Percentiles rank a stretch among this genome's conserved stretches.
phyloP scores from a whole-genome alignment of 1,139 yeast genomes.

The Waltiozyma solani region DNA sequence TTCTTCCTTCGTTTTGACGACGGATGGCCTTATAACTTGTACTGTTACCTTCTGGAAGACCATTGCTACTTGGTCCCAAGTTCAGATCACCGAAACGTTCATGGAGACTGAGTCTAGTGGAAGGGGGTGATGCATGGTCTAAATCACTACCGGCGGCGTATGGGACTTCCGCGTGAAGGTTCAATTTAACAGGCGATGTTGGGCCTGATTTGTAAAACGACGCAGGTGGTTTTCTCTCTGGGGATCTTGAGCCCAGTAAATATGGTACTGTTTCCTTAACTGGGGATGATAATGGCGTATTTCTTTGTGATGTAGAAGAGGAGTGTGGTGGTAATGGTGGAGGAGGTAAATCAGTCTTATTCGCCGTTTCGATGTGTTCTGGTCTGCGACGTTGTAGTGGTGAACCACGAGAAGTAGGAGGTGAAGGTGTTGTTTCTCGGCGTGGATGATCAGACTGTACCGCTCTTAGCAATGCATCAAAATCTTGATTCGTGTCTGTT shows the following conservation, averaged over 20 bases:
- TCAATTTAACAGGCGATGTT: background rate
- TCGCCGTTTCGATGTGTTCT: background rate
- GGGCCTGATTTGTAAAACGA: background rate
- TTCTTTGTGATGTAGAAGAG: background rate
- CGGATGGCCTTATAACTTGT: too few species aligned
- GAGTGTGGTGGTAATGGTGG: background rate
- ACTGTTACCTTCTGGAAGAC: too few species aligned
- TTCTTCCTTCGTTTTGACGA: conserved; percentile 2
- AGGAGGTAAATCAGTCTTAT: background rate
- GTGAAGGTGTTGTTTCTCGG: conserved; percentile 1
- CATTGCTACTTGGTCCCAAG: too few species aligned
- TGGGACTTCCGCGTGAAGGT: background rate
- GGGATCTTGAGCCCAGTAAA: too few species aligned
- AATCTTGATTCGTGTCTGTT: conserved; percentile 1
- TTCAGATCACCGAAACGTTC: too few species aligned
- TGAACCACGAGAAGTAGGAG: conserved; percentile 16
- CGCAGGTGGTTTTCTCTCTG: background rate
- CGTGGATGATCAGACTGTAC: conserved; percentile 5
- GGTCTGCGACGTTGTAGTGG: conserved; percentile 7
- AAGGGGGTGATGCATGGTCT: too few species aligned
- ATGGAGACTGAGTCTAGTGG: too few species aligned
- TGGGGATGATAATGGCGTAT: too few species aligned
- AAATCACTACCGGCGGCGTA: too few species aligned
- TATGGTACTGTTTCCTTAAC: too few species aligned
- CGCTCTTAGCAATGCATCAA: conserved; percentile 15